Conservation (phyloP, 2,329 filamentous ascomycete genomes). For the Fusarium metavorans region DNA sequence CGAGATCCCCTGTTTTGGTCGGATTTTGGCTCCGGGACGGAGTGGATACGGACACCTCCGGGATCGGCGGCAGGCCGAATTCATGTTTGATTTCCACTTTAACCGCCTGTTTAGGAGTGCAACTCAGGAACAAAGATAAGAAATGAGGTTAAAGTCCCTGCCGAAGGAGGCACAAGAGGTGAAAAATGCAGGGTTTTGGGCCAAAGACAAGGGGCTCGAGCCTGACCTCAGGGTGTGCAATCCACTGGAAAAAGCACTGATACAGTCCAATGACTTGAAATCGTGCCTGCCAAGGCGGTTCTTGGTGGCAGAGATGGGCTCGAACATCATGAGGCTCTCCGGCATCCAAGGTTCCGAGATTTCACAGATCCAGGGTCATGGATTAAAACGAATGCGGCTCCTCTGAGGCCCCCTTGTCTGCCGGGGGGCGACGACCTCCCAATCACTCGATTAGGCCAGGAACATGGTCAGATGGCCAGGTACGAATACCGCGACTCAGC, state of each 20-base stretch:
- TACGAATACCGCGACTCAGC: background rate
- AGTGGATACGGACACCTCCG: constrained; percentile 28
- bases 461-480: constrained; percentile 19
- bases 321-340: constrained; percentile 10
- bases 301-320: background rate
- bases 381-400: constrained; percentile 5
- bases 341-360: constrained; percentile 17
- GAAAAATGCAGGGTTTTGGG: background rate
- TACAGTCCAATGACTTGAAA: background rate
- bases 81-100: constrained; percentile 11
- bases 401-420: constrained; percentile 9
- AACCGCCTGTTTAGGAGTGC: constrained; percentile 3
- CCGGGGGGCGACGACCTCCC: background rate
- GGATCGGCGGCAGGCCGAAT: constrained; percentile 29
- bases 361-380: constrained; percentile 15
- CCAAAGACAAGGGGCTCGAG: background rate
- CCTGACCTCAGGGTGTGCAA: background rate
- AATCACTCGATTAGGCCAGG: constrained; percentile 8
- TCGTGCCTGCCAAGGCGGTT: constrained; percentile 9
- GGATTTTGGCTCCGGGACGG: background rate
- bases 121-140: background rate
- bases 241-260: background rate
- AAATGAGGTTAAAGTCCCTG: background rate
- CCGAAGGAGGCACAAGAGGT: background rate
- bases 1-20: background rate